phyloP scores from a whole-genome alignment of 345 rosid species.

The Hibiscus mutabilis region DNA sequence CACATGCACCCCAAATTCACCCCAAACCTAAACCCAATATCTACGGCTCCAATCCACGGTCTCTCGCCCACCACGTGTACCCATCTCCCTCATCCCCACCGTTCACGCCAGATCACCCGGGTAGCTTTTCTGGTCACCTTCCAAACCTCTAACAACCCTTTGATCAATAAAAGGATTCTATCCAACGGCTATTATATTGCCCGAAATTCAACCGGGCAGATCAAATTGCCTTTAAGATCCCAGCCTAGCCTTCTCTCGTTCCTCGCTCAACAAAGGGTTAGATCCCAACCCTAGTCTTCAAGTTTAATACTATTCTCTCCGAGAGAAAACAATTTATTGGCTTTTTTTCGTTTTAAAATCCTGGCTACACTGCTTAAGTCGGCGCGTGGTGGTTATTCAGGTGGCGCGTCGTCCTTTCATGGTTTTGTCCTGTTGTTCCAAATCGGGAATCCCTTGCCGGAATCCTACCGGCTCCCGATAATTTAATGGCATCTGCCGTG shows the following conservation, averaged over 20 bases:
- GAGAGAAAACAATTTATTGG: not conserved
- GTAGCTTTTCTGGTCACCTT: slow-evolving; percentile 21
- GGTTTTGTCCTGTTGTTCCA: slow-evolving; percentile 6
- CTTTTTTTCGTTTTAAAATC: not conserved
- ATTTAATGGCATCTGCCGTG: slow-evolving; percentile 47
- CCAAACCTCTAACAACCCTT: not conserved
- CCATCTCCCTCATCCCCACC: slow-evolving; percentile 17
- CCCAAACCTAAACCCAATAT: slow-evolving; percentile 24
- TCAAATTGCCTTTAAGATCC: slow-evolving; percentile 51
- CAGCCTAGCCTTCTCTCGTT: slow-evolving; percentile 25
- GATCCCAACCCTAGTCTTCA: slow-evolving; percentile 15
- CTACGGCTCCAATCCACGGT: slow-evolving; percentile 18
- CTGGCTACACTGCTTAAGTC: not conserved
- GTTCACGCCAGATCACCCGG: slow-evolving; percentile 41
- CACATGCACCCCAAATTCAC: slow-evolving; percentile 39
- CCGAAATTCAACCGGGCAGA: slow-evolving; percentile 41
- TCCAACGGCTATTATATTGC: slow-evolving; percentile 23
- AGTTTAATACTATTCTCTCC: not conserved
- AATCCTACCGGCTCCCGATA: slow-evolving; percentile 13
- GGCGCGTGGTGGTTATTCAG: slow-evolving; percentile 18
- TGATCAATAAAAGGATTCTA: slow-evolving; percentile 4
- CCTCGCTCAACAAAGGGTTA: slow-evolving; percentile 34
- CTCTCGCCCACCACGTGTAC: slow-evolving; percentile 14
- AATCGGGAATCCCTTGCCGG: slow-evolving; percentile 15
- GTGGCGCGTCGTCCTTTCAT: slow-evolving; percentile 42